These are phyloP conservation scores for Nothophoma quercina DNA, from an alignment of 2,329 filamentous ascomycete genomes.

Conservation along the genomic window DNA sequence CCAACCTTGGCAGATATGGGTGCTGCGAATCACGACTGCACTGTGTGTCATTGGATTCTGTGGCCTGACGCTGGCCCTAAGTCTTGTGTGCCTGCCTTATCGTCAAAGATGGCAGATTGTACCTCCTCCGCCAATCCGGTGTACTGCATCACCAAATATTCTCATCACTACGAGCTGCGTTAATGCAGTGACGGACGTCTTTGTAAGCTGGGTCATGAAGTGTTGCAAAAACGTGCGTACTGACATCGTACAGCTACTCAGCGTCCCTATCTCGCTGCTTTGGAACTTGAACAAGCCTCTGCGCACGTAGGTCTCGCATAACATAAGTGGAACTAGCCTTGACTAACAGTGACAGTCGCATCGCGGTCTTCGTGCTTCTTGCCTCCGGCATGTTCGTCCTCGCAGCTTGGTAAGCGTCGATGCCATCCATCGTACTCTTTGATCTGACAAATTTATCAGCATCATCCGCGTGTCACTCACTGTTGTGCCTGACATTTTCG, in stretches of 20 bases:
- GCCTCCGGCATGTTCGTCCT: conserved; percentile 23
- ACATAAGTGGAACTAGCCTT: too few species aligned
- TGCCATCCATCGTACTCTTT: too few species aligned
- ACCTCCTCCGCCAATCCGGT: conserved; percentile 9
- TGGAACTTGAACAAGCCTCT: conserved; percentile 23
- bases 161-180: conserved; percentile 22
- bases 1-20: conserved; percentile 17
- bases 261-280: conserved; percentile 21
- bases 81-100: conserved; percentile 16
- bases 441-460: neutral
- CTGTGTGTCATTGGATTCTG: conserved; percentile 17
- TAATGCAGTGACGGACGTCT: conserved; percentile 19
- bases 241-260: conserved; percentile 4
- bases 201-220: conserved; percentile 3
- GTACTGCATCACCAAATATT: conserved; percentile 17
- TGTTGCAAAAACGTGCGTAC: too few species aligned
- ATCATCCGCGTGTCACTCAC: conserved; percentile 22
- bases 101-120: conserved; percentile 10
- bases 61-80: conserved; percentile 11
- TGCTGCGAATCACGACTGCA: conserved; percentile 12
- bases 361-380: conserved; percentile 17
- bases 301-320: neutral
- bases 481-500: conserved; percentile 16
- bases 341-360: neutral
- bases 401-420: conserved; percentile 19